A percentile compares a stretch with the other conserved stretches of the same genome.
Evolutionary conservation across 805 yeast species (phyloP).

Genomic region (Kockiozyma suomiensis): DNA sequence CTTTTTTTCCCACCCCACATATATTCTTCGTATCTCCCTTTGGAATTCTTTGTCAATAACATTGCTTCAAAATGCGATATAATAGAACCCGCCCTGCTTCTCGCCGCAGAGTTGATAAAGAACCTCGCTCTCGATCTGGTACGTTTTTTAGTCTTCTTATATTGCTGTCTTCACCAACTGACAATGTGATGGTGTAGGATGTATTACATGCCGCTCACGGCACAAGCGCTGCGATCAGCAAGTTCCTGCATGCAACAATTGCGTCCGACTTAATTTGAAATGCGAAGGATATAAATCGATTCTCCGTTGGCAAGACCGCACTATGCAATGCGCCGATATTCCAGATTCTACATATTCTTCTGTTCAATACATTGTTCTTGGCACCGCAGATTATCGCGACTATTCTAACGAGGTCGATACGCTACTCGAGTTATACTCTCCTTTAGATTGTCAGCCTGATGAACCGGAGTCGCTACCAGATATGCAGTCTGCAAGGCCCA

Average conservation of each 20-base stretch:
- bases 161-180: background rate
- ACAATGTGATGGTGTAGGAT: slow-evolving; percentile 6
- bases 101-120: slow-evolving; percentile 24
- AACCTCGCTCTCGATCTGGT: slow-evolving; percentile 31
- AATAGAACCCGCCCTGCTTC: background rate
- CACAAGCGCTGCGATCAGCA: slow-evolving; percentile 67
- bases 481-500: too few species aligned
- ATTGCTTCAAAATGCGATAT: background rate
- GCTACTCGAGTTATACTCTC: slow-evolving; percentile 19
- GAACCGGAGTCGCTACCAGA: background rate
- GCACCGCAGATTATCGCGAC: slow-evolving; percentile 15
- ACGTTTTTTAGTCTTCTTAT: background rate
- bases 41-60: too few species aligned
- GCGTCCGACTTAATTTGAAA: slow-evolving; percentile 62
- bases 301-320: slow-evolving; percentile 29
- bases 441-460: slow-evolving; percentile 9
- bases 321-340: slow-evolving; percentile 19
- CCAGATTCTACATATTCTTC: slow-evolving; percentile 15
- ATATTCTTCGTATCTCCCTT: too few species aligned
- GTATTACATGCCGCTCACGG: slow-evolving; percentile 59
- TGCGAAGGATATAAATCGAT: slow-evolving; percentile 49
- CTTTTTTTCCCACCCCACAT: too few species aligned
- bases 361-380: slow-evolving; percentile 16
- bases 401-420: slow-evolving; percentile 20
- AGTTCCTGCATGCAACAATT: slow-evolving; percentile 62